Evolutionary conservation across 2,329 filamentous ascomycete species (phyloP), one percentile per base, ranked within the genome.

Genomic region (Bipolaris victoriae): DNA sequence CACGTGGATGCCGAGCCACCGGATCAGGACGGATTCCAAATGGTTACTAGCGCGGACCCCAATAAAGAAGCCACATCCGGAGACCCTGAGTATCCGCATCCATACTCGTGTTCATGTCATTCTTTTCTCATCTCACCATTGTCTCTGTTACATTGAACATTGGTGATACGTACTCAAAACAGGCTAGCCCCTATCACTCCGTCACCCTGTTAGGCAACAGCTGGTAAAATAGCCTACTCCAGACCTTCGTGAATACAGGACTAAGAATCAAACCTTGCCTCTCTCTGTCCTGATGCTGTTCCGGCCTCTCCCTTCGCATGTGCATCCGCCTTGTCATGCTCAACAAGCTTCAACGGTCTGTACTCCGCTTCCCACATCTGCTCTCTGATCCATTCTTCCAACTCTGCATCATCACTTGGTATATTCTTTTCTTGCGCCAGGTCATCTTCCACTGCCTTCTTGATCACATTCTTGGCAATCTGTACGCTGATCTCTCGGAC

Each of bases 281-380:
- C 60, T 49, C 72, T 64, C 36, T 64, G 58, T 5, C 71, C 66
- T 3, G 68, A 68, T 7, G 62, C 67, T 10, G 65, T 71, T 1
- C 84, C 83, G 61, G 85, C 71, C 74, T 88, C 82, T 0, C 85
- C 86, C 73, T 76, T 87, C 0, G 88, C 88, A 62, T 81, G 76
- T n/a, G 85, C 79, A 46, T 80, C 83, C 1, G 87, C 87, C 0
- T 71, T 73, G 5, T 78, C 75, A 26, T 79, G 76, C 18, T 63
- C 77, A 5, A 91, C 86, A 35, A 81, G 79, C 70, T 81, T 83
- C 64, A 92, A 72, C 1, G 85, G 84, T 24, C 89, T 76, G 72
- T 93, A 94, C 47, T 81, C 82, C 0, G 90, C 83, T 60, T 89
- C 80, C 90, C 90, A 93, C 90, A 93, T 93, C 80, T 92, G 90